Base-by-base conservation (phyloP, 2,329 filamentous ascomycete genomes). In the Arthroderma sp. region DNA sequence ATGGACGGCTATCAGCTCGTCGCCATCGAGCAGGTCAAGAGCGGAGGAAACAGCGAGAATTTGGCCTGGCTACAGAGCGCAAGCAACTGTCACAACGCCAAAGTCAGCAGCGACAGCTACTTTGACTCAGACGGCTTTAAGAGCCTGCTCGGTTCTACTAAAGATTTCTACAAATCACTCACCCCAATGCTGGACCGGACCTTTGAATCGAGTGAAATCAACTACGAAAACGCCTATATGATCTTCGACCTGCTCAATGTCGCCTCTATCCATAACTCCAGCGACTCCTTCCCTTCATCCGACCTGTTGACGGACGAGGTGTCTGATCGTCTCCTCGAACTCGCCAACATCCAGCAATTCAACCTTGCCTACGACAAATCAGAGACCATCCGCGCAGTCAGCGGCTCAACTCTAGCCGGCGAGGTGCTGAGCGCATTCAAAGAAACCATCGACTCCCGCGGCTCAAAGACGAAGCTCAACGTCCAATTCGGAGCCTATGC, bases 1-100 rank as follows among this genome's bases (percentile, higher is more conserved):
- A 66, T 94, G 57, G 70, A 77, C 49, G 87, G 87, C 28, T 94
- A 87, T 60, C 88, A 95, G 64, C 76, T 91, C 49, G 81, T 94
- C 52, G 83, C 85, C 11, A 70, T 95, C 45, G 74, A 79, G 47
- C 67, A 75, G 3, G 70, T 83, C 29, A 61, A 69, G 2, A 71
- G 68, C 2, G 77, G 77, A 60, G 59, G 77, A 67, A 80, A 80
- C 44, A 72, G 70, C 45, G 74, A 75, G 57, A 67, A 76, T 54
- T 63, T 63, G 5, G 66, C 66, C 43, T 80, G 77, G 77, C 60
- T 81, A 30, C 75, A 80, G 55, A 70, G 72, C 47, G 65, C 73
- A 4, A 72, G 66, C 41, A 69, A 67, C 49, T 80, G 77, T 59
- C 64, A 65, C 10, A 72, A 72, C 49, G 74, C 75, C 15, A 66